Base-by-base conservation (phyloP, 1,284 basidiomycete species). In the Sporisorium exsertum region DNA sequence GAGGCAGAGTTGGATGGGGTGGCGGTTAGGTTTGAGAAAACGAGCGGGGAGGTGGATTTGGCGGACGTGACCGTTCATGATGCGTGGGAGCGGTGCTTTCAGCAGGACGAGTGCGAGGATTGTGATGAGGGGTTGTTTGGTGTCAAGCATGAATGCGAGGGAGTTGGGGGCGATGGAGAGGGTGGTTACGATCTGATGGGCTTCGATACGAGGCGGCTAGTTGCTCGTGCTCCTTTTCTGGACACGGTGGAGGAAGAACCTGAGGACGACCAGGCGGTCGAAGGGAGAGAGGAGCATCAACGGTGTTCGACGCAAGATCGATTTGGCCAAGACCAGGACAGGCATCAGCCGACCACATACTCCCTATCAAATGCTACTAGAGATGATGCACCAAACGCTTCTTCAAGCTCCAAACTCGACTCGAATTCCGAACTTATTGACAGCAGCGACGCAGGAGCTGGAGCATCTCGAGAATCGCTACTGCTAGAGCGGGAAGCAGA, bases 181-280 rank as follows among this genome's bases (percentile, higher is more conserved):
- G 37, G 35, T 6, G 46, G n/a, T 8, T 42, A 59, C 9, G 52
- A 55, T 24, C 20, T 52, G 57, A 59, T 68, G 49, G 53, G 62
- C 12, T 60, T 58, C 18, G 50, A 62, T 4, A 29, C 43, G 43
- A 22, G 43, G 7, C 33, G 68, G n/a, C 27, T 71, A n/a, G 46
- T 58, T 5, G 68, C 63, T 3, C 35, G 42, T n/a, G 63, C 68
- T 9, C 68, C 68, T 16, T 71, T 71, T 29, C 46, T 71, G 22
- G 68, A 71, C 35, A 71, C 68, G 1, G 68, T 71, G 18, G 46
- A 49, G 33, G 68, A 71, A 42, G 68, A 65, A 46, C 40, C 42
- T 1, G 68, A 70, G 32, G 68, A 49, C 9, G 61, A 56, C 20
- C 15, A 12, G 24, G 45, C 54, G 10, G 50, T 26, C 9, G 58